These are phyloP conservation scores for Coemansia umbellata DNA, from an alignment of 192 early-diverging fungal genomes.

Conservation along the genomic window DNA sequence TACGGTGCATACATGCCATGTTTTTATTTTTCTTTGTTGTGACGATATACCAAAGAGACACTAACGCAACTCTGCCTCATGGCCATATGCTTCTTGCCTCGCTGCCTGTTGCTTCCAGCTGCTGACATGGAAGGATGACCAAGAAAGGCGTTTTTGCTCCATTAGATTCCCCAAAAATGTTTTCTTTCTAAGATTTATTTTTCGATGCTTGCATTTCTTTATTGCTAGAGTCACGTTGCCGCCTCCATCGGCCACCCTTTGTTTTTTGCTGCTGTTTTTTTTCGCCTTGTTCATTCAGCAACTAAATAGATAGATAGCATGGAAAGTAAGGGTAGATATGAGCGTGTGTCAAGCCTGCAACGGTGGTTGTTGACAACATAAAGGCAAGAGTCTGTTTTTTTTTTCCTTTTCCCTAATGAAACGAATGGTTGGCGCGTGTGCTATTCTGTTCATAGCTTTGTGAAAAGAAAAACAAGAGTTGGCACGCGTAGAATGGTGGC, in stretches of 20 bases:
- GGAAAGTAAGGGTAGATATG: not conserved
- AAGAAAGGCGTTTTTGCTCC: not conserved
- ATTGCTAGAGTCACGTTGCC: slow-evolving; percentile 25
- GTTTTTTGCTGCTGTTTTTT: not conserved
- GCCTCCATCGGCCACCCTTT: not conserved
- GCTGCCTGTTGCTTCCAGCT: slow-evolving; percentile 4
- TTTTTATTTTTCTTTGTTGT: not conserved
- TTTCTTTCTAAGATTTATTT: not conserved
- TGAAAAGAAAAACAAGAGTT: not conserved
- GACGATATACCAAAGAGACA: not conserved
- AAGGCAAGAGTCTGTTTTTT: not conserved
- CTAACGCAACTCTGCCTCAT: not conserved
- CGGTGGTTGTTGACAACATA: not conserved
- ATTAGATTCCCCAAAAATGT: not conserved
- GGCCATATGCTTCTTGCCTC: too few species aligned
- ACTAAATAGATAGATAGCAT: too few species aligned
- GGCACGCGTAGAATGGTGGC: not conserved
- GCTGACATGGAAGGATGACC: not conserved
- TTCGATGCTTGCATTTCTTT: slow-evolving; percentile 14
- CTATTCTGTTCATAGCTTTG: not conserved
- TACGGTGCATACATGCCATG: not conserved
- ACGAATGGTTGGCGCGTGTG: slow-evolving; percentile 2
- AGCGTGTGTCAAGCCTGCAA: not conserved
- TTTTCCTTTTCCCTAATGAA: not conserved
- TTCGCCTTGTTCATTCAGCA: too few species aligned